Percentiles rank a stretch among this genome's conserved stretches.
Conservation (phyloP, 2,329 filamentous ascomycete genomes). For the Pestalotiopsis sp. region DNA sequence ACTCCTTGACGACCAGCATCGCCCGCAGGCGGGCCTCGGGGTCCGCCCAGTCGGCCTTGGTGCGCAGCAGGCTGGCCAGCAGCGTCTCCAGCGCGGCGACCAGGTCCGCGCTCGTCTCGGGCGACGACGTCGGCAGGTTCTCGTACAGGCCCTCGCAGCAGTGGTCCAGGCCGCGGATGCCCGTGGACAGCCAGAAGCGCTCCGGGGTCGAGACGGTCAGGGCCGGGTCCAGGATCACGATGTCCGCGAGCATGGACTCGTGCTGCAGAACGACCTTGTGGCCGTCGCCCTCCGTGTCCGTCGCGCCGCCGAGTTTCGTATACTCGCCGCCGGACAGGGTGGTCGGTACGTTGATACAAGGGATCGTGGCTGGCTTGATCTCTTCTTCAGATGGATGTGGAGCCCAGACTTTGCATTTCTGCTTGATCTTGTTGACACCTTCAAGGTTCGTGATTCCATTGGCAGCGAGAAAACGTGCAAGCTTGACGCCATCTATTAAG, state of each 20-base stretch:
- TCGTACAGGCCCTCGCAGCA: constrained; percentile 21
- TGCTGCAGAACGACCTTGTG: constrained; percentile 22
- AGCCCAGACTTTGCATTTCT: constrained; percentile 10
- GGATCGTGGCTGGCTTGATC: constrained; percentile 28
- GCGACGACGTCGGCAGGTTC: not conserved
- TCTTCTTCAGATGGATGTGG: constrained; percentile 2
- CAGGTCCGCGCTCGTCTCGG: constrained; percentile 11
- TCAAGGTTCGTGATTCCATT: constrained; percentile 19
- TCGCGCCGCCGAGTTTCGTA: constrained; percentile 39
- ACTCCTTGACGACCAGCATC: constrained; percentile 15
- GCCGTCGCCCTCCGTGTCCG: constrained; percentile 26
- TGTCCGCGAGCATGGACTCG: constrained; percentile 18
- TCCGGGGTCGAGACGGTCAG: constrained; percentile 22
- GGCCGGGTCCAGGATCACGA: constrained; percentile 23
- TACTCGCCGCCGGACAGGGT: constrained; percentile 44
- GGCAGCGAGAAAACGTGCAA: constrained; percentile 23
- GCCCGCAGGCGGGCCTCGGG: constrained; percentile 21
- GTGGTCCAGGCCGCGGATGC: constrained; percentile 24
- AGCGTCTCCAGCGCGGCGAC: constrained; percentile 13
- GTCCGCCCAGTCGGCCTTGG: constrained; percentile 20
- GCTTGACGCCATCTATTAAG: constrained; percentile 33
- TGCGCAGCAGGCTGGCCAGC: constrained; percentile 18
- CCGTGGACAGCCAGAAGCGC: constrained; percentile 25
- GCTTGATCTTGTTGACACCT: constrained; percentile 17
- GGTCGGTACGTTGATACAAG: constrained; percentile 42